Conservation (phyloP, 176 grass and related monocot genomes). For the Aechmea fasciata region DNA sequence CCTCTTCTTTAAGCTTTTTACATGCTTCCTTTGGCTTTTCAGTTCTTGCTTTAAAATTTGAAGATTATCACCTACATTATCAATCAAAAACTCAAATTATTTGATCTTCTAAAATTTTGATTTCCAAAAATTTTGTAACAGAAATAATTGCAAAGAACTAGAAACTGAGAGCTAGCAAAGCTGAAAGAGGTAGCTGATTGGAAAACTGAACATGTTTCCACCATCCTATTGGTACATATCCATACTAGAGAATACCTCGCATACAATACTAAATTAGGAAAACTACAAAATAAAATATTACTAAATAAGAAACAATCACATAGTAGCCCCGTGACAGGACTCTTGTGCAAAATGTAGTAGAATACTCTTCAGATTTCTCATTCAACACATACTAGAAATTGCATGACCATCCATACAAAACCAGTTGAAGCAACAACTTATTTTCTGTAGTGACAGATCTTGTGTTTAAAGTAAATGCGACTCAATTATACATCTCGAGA, state of each 20-base stretch:
- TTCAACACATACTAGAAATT: too few species aligned
- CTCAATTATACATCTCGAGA: constrained; percentile 16
- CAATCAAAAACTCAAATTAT: constrained; percentile 12
- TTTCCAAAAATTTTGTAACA: neutral
- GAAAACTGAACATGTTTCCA: too few species aligned
- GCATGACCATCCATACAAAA: neutral
- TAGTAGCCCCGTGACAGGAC: too few species aligned
- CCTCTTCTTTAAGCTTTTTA: constrained; percentile 76
- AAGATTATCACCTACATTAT: constrained; percentile 60
- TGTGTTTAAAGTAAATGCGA: neutral
- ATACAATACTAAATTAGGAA: too few species aligned
- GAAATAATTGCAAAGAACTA: neutral
- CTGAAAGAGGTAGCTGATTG: too few species aligned
- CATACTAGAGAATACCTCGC: too few species aligned
- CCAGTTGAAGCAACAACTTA: constrained; percentile 8
- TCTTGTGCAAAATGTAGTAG: too few species aligned
- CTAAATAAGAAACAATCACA: too few species aligned
- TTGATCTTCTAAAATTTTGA: neutral
- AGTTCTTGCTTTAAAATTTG: constrained; percentile 86
- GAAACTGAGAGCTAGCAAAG: too few species aligned
- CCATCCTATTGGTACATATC: too few species aligned
- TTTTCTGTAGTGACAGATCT: constrained; percentile 5
- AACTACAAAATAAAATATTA: too few species aligned
- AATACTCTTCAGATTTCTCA: too few species aligned
- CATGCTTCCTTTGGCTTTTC: constrained; percentile 83